These are phyloP conservation scores for Sporothrix humicola DNA, from an alignment of 2,329 filamentous ascomycete species.

Conservation along the genomic window DNA sequence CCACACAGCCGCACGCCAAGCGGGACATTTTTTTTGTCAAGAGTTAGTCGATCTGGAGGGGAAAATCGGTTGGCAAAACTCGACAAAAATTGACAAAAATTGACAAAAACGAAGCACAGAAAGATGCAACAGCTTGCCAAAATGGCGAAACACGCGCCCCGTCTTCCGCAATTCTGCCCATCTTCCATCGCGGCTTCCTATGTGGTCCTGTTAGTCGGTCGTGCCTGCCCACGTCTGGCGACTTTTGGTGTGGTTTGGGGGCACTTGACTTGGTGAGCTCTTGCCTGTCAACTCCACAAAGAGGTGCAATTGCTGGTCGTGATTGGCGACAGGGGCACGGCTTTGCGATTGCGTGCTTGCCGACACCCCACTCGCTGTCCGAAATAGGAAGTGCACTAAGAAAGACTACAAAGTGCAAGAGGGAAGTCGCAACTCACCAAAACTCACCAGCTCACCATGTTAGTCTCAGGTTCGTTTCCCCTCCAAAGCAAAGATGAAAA, in stretches of 20 bases:
- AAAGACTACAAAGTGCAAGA: constrained; percentile 14
- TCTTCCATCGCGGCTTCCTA: neutral
- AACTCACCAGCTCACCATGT: constrained; percentile 1
- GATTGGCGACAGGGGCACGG: constrained; percentile 27
- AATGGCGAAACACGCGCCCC: constrained; percentile 29
- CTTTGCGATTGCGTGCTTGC: constrained; percentile 34
- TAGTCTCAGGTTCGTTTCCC: constrained; percentile 2
- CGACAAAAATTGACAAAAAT: neutral
- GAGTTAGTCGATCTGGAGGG: too few species aligned
- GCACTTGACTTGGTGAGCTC: constrained; percentile 26
- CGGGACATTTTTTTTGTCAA: neutral
- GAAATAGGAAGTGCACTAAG: constrained; percentile 32
- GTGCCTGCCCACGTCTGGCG: neutral
- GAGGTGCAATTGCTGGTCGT: constrained; percentile 9
- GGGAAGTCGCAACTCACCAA: constrained; percentile 1
- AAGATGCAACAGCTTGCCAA: neutral
- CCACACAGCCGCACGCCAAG: constrained; percentile 15
- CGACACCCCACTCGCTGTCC: constrained; percentile 29
- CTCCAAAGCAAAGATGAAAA: neutral
- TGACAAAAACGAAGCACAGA: neutral
- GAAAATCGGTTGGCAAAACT: neutral
- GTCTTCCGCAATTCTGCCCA: constrained; percentile 28
- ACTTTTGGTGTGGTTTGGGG: neutral
- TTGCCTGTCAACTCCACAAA: constrained; percentile 24
- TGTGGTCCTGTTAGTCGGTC: neutral